These are phyloP conservation scores for Malus hybrid DNA, from an alignment of 331 rosid species.

Conservation along the genomic window DNA sequence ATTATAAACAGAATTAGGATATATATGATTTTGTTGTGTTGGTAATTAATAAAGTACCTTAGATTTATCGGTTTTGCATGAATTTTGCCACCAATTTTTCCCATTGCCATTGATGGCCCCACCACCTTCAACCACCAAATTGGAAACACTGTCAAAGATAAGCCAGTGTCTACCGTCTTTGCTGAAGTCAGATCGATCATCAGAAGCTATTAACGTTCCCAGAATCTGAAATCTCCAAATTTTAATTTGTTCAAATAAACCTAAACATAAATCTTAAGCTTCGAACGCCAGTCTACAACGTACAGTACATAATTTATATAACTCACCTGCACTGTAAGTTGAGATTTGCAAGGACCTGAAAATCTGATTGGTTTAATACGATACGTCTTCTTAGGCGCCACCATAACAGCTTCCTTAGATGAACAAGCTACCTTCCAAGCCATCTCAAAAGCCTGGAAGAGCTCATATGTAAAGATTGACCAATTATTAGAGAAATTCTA, in stretches of 20 bases:
- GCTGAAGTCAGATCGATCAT: slow-evolving; percentile 42
- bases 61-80: slow-evolving; percentile 53
- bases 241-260: neutral
- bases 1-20: neutral
- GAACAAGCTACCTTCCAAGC: slow-evolving; percentile 69
- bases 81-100: slow-evolving; percentile 69
- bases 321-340: slow-evolving; percentile 38
- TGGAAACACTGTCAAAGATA: slow-evolving; percentile 27
- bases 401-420: slow-evolving; percentile 24
- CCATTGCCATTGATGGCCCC: slow-evolving; percentile 78
- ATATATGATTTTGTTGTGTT: too few species aligned
- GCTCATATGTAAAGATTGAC: too few species aligned
- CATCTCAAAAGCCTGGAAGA: slow-evolving; percentile 49
- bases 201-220: slow-evolving; percentile 61
- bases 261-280: too few species aligned
- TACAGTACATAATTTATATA: too few species aligned
- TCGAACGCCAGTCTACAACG: neutral
- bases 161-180: slow-evolving; percentile 51
- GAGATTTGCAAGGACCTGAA: slow-evolving; percentile 70
- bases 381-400: slow-evolving; percentile 42
- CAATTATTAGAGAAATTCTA: too few species aligned
- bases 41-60: slow-evolving; percentile 11
- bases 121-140: slow-evolving; percentile 45
- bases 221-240: slow-evolving; percentile 24
- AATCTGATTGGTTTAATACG: slow-evolving; percentile 50